A percentile compares a stretch with the other conserved stretches of the same genome.
These are phyloP conservation scores for Penicillium daleae DNA, from an alignment of 495 filamentous ascomycete species.

Conservation along the genomic window DNA sequence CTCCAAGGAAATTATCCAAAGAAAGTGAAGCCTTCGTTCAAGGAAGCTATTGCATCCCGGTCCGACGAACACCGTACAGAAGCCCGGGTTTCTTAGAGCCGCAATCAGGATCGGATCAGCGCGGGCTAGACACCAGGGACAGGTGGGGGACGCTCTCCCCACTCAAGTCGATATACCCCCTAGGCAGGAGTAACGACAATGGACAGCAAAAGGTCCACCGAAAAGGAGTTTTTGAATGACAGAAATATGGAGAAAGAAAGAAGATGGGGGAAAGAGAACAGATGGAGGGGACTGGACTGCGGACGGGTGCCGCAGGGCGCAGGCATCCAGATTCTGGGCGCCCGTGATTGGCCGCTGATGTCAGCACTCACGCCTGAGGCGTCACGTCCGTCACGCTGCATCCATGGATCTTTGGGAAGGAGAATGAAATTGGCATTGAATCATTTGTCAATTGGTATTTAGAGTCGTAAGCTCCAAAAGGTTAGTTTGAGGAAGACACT, in stretches of 20 bases:
- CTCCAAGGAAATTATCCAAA: background rate
- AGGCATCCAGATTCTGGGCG: constrained; percentile 26
- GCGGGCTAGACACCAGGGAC: constrained; percentile 3
- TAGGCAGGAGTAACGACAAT: constrained; percentile 2
- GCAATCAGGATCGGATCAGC: constrained; percentile 6
- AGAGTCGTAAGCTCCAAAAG: background rate
- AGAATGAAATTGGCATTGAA: background rate
- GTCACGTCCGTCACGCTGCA: background rate
- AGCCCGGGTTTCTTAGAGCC: constrained; percentile 8
- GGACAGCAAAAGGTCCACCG: constrained; percentile 4
- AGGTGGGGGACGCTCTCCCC: constrained; percentile 7
- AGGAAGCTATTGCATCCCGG: constrained; percentile 13
- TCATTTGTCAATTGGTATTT: constrained; percentile 1
- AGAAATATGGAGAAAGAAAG: constrained; percentile 10
- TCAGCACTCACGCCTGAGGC: constrained; percentile 7
- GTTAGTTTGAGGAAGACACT: too few species aligned
- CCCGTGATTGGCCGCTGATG: constrained; percentile 6
- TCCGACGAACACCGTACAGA: too few species aligned
- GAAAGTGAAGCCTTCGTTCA: background rate
- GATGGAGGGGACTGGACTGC: constrained; percentile 4
- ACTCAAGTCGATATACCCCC: constrained; percentile 5
- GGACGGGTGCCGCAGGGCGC: constrained; percentile 20
- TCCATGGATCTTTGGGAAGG: background rate
- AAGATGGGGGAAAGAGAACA: constrained; percentile 9
- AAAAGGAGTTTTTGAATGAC: background rate